Base-by-base conservation (phyloP, 164 flowering plant species). In the Macadamia tetraphylla region DNA sequence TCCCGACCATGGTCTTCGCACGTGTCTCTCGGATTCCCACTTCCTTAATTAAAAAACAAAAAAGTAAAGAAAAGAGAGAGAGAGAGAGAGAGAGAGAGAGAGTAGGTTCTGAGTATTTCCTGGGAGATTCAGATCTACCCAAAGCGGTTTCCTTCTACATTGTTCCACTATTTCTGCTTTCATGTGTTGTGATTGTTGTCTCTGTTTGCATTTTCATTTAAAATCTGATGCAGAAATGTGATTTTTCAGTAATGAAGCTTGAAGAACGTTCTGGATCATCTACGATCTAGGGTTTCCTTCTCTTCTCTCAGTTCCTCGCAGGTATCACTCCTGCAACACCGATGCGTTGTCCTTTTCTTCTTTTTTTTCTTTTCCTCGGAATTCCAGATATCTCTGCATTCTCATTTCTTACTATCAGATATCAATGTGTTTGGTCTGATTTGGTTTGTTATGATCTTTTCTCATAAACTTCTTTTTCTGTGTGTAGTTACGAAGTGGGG, bases 1-100 rank as follows among this genome's bases (percentile, higher is more conserved):
- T 43, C 72, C 74, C 74, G 68, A 74, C 78, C 65, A 64, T 42
- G 49, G 71, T 65, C 67, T 63, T 73, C 75, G 9, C 71, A 64
- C 76, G 76, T 48, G 72, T 64, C 31, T 30, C 52, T 30, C 52
- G 51, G 70, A 23, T 62, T 58, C 67, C 15, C 43, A 35, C 40
- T 35, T 35, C 40, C 40, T 5, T 44, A 56, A 14, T 58, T 35
- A 29, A 53, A 52, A 3, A 7, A 8, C 35, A 23, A 11, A 17
- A 32, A 1, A 13, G 1, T 29, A 4, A 48, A 23, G 9, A 17
- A 32, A 2, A 13, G 1, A 43, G 8, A 59, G 3, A 67, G 70
- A 52, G 59, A 10, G 49, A 62, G 9, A 32, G 29, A 42, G 68
- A 60, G 42, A 29, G 13, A 58, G 29, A 58, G 57, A 1, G 17